Percentiles rank a stretch among this genome's conserved stretches.
phyloP scores from a whole-genome alignment of 331 rosid genomes.

The Stylosanthes scabra region DNA sequence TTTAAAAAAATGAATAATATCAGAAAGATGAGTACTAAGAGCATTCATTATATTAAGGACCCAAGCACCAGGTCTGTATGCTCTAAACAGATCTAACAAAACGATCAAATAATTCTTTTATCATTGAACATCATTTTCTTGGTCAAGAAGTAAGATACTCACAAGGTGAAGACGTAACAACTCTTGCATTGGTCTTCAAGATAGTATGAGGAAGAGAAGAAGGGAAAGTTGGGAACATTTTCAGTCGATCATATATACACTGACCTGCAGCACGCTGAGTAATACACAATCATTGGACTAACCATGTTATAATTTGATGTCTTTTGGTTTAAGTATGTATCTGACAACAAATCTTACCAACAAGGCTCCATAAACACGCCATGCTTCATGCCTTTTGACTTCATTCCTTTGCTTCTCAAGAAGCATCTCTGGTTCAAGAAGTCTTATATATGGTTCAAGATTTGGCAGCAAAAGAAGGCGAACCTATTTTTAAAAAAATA shows the following conservation, averaged over 20 bases:
- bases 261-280: slow-evolving; percentile 87
- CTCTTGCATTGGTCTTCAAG: slow-evolving; percentile 62
- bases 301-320: slow-evolving; percentile 29
- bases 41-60: slow-evolving; percentile 1
- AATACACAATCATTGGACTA: slow-evolving; percentile 37
- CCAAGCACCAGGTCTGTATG: slow-evolving; percentile 1
- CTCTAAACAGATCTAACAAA: slow-evolving; percentile 4
- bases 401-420: slow-evolving; percentile 84
- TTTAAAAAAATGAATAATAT: background rate
- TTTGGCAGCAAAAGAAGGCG: slow-evolving; percentile 85
- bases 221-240: slow-evolving; percentile 58
- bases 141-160: slow-evolving; percentile 35
- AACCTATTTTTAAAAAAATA: slow-evolving; percentile 64
- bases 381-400: slow-evolving; percentile 91
- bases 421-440: slow-evolving; percentile 89
- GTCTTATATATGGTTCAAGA: slow-evolving; percentile 82
- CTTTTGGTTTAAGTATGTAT: slow-evolving; percentile 5
- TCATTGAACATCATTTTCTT: slow-evolving; percentile 13
- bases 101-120: slow-evolving; percentile 14
- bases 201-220: slow-evolving; percentile 58
- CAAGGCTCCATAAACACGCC: slow-evolving; percentile 93
- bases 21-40: background rate
- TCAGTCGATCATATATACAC: slow-evolving; percentile 66
- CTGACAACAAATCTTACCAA: slow-evolving; percentile 56
- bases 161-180: slow-evolving; percentile 50